Evolutionary conservation across 257 asterid species (phyloP), one percentile per base, ranked within the genome.

Genomic region (Lithospermum erythrorhizon): DNA sequence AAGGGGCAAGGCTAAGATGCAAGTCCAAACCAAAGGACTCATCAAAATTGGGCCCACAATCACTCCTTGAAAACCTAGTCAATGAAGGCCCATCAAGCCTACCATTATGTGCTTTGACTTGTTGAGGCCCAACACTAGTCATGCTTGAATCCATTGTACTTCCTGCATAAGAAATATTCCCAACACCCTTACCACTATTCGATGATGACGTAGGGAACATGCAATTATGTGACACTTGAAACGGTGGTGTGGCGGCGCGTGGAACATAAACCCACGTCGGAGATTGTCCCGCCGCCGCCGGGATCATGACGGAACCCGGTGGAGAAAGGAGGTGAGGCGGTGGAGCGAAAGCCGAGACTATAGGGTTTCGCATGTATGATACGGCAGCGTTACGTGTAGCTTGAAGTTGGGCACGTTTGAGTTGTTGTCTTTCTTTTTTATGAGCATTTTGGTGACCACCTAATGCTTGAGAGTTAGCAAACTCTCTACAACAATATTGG

Each of bases 381-480:
- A 76, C 90, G 73, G 95, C 95, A 55, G 98, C 94, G 89, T 83
- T 85, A 13, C 98, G 72, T 21, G 75, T 83, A 54, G 96, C 95
- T 51, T 83, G 96, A 75, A 85, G 73, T 74, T 90, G 96, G 1
- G 98, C 98, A 2, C 96, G 91, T 66, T 90, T 90, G 32, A 85
- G 73, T 65, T 87, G 98, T 53, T 90, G 98, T 55, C 96, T 61
- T n/a, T 90, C 98, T 63, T 90, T 90, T 66, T 90, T 90, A 73
- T 90, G 96, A 14, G 98, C 98, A 82, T 90, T 90, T 15, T 90
- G 98, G 16, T 90, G 98, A 21, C 98, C 98, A 21, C 98, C 98
- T 21, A 90, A 73, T 1, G 98, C 98, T 63, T 90, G 98, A 2
- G 98, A 90, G 76, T 90, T 90, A 16, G 96, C 89, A 72, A 90